Base-by-base conservation (phyloP, 2,329 filamentous ascomycete species). In the Ambrosiella beaveri region DNA sequence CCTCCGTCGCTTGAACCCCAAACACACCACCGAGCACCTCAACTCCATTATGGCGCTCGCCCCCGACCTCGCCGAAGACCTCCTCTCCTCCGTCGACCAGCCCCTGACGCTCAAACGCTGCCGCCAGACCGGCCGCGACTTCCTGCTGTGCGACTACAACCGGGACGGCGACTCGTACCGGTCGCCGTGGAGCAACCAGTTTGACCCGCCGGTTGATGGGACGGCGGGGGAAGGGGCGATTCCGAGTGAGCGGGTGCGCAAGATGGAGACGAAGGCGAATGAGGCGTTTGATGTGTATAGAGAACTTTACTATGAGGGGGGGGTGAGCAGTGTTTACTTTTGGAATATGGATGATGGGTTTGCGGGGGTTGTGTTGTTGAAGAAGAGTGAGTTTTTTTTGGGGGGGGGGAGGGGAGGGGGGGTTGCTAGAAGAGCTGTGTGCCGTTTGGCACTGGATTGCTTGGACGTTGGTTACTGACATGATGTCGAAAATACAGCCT, bases 271-370 rank as follows among this genome's bases (percentile, higher is more conserved):
- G 68, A 84, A 83, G 67, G 88, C 93, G 57, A 97, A 97, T 68
- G 88, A 95, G 71, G 91, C 89, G 5, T 95, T 98, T 72, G 93
- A 98, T 71, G 83, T 97, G 57, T 98, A 98, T 72, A 77, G 93
- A 62, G 91, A 97, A 70, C 74, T 98, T 71, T 98, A 95, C 74
- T 95, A 95, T 68, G 93, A 97, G 74, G 93, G 93, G 3, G 91
- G 93, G 36, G 88, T 95, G 61, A 93, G 88, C 64, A 94, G 87
- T 67, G 93, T 97, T 44, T 98, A 98, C 71, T 87, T 98, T 62
- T 98, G 93, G 93, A 93, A 96, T 68, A 74, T 97, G 69, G 93
- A 98, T 65, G 93, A 98, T 71, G 93, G 93, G 7, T 98, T 98
- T 68, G 93, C 93, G 0, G 93, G 93, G 0, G 93, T 96, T 1